Conservation (phyloP, 2,329 filamentous ascomycete species). For the Aspergillus sp. region DNA sequence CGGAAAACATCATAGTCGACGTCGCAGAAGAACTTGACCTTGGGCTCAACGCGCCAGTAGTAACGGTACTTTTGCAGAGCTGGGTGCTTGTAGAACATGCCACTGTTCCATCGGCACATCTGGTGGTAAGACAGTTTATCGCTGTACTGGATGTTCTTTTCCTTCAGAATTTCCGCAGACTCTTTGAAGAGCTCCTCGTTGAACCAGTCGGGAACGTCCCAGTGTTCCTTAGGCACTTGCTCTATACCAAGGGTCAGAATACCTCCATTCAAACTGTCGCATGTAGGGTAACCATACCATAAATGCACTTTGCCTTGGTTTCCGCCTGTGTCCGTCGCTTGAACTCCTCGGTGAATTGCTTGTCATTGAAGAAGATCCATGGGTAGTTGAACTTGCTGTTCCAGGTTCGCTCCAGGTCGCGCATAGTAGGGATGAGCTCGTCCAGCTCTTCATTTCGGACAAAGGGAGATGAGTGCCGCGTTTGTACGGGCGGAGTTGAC, state of each 20-base stretch:
- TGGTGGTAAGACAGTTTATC: constrained; percentile 88
- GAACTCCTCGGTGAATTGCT: constrained; percentile 89
- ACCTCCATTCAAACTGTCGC: constrained; percentile 9
- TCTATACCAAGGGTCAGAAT: constrained; percentile 47
- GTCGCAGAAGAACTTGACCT: constrained; percentile 98
- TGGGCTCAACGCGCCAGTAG: constrained; percentile 98
- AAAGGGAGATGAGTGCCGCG: constrained; percentile 80
- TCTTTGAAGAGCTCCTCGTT: constrained; percentile 80
- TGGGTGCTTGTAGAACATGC: constrained; percentile 95
- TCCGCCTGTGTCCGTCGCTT: constrained; percentile 72
- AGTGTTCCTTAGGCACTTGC: constrained; percentile 88
- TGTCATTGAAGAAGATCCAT: constrained; percentile 98
- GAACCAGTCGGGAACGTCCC: constrained; percentile 89
- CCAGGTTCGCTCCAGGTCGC: constrained; percentile 89
- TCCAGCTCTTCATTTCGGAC: constrained; percentile 87
- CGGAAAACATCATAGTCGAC: constrained; percentile 98
- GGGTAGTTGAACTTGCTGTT: constrained; percentile 99
- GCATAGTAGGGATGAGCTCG: constrained; percentile 82
- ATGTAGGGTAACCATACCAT: constrained; percentile 51
- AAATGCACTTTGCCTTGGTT: constrained; percentile 84
- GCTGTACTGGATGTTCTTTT: constrained; percentile 86
- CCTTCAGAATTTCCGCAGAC: constrained; percentile 75
- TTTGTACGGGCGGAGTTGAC: constrained; percentile 79
- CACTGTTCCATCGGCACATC: constrained; percentile 99
- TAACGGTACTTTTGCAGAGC: constrained; percentile 76